A percentile compares a stretch with the other conserved stretches of the same genome.
These are phyloP conservation scores for Papiliotrema nemorosa DNA, from an alignment of 1,284 basidiomycete species.

Conservation along the genomic window DNA sequence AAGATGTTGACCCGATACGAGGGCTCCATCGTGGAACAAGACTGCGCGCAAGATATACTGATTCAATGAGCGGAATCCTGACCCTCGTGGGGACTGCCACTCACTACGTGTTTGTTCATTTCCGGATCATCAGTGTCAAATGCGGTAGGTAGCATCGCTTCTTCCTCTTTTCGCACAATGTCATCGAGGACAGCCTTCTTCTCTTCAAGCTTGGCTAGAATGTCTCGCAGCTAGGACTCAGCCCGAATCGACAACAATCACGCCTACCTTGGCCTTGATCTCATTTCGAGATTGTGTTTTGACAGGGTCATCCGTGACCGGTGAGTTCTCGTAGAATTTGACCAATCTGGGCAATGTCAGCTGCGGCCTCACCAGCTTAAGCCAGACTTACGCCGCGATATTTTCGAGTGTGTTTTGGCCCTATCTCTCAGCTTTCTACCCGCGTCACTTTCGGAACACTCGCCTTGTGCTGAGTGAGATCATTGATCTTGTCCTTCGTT, in stretches of 20 bases:
- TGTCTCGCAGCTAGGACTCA: conserved; percentile 17
- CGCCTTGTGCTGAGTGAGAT: conserved; percentile 29
- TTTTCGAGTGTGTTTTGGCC: conserved; percentile 24
- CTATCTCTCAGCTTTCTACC: conserved; percentile 8
- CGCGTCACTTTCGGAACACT: conserved; percentile 6
- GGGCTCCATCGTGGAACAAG: conserved; percentile 39
- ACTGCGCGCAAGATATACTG: conserved; percentile 35
- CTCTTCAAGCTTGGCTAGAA: conserved; percentile 14
- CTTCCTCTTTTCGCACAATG: conserved; percentile 23
- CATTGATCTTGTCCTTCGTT: conserved; percentile 31
- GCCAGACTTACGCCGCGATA: conserved; percentile 18
- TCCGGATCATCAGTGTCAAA: conserved; percentile 37
- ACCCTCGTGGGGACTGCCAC: conserved; percentile 3
- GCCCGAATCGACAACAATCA: background rate
- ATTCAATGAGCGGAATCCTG: background rate
- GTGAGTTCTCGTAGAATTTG: conserved; percentile 18
- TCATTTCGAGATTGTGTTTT: conserved; percentile 18
- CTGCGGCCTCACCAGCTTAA: background rate
- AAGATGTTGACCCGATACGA: conserved; percentile 31
- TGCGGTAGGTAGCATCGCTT: conserved; percentile 12
- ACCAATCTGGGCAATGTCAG: conserved; percentile 19
- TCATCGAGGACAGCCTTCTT: conserved; percentile 21
- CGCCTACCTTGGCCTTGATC: conserved; percentile 35
- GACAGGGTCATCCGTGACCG: conserved; percentile 10
- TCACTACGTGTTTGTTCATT: conserved; percentile 31